phyloP scores from a whole-genome alignment of 2,329 filamentous ascomycete genomes.

The Parastagonospora avenae region DNA sequence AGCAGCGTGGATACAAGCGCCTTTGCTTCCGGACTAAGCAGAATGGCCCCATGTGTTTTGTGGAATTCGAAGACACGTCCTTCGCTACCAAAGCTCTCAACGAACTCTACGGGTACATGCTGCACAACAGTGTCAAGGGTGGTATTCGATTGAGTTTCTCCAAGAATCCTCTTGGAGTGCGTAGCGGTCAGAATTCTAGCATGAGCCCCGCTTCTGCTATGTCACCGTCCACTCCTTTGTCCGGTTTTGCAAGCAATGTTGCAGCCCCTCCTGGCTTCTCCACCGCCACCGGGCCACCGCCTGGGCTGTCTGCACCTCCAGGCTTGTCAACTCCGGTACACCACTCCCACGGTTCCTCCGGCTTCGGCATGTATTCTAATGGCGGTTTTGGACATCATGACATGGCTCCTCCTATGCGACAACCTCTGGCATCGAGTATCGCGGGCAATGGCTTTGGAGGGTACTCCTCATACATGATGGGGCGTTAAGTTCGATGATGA shows the following conservation, averaged over 20 bases:
- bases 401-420: constrained; percentile 41
- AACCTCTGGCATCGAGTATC: constrained; percentile 39
- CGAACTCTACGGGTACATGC: constrained; percentile 82
- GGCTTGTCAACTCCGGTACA: constrained; percentile 58
- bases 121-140: constrained; percentile 92
- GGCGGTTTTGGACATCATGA: constrained; percentile 44
- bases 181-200: constrained; percentile 70
- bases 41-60: constrained; percentile 98
- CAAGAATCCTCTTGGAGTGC: constrained; percentile 93
- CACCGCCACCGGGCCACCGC: constrained; percentile 76
- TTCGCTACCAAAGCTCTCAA: constrained; percentile 90
- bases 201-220: constrained; percentile 58
- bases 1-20: constrained; percentile 92
- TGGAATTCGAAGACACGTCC: constrained; percentile 93
- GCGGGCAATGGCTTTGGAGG: constrained; percentile 38
- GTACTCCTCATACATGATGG: constrained; percentile 49
- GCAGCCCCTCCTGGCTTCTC: constrained; percentile 64
- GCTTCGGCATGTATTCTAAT: constrained; percentile 46
- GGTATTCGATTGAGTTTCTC: constrained; percentile 96
- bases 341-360: constrained; percentile 37
- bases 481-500: constrained; percentile 32
- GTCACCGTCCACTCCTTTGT: constrained; percentile 58
- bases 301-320: constrained; percentile 77
- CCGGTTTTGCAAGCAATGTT: constrained; percentile 62
- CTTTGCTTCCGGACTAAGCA: constrained; percentile 94